Conservation (phyloP, 495 filamentous ascomycete species). For the Penicillium paradoxum region DNA sequence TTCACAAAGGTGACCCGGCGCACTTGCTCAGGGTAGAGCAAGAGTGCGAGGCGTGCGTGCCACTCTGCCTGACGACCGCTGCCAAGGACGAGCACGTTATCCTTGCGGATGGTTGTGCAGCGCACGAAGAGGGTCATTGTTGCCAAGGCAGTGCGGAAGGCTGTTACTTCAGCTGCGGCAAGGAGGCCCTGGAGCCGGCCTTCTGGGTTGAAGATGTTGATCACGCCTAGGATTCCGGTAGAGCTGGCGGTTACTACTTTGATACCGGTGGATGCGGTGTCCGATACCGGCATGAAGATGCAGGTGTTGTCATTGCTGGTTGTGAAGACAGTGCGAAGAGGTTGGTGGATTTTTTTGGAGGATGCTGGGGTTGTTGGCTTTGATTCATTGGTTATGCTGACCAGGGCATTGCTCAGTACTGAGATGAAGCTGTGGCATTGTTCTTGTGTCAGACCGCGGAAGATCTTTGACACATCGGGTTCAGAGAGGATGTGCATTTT, state of each 20-base stretch:
- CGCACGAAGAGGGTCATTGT: conserved; percentile 70
- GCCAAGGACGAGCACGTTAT: conserved; percentile 76
- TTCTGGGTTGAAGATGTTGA: conserved; percentile 67
- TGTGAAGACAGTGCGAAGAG: conserved; percentile 64
- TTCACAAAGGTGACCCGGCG: conserved; percentile 73
- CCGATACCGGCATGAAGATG: conserved; percentile 85
- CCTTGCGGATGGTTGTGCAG: conserved; percentile 41
- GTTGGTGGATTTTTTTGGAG: conserved; percentile 56
- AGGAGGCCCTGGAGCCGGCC: conserved; percentile 74
- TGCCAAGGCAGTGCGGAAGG: conserved; percentile 88
- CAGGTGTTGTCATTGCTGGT: conserved; percentile 65
- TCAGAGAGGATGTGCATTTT: conserved; percentile 45
- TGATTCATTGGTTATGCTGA: conserved; percentile 27
- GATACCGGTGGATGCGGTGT: conserved; percentile 51
- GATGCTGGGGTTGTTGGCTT: conserved; percentile 13
- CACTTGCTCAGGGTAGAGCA: conserved; percentile 58
- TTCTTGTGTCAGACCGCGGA: conserved; percentile 27
- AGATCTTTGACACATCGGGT: conserved; percentile 32
- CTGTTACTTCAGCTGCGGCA: conserved; percentile 80
- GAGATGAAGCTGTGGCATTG: conserved; percentile 35
- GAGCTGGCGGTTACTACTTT: conserved; percentile 56
- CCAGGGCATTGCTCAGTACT: conserved; percentile 26
- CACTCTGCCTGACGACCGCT: conserved; percentile 87
- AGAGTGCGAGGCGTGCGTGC: conserved; percentile 78
- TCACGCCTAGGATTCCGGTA: conserved; percentile 53